Evolutionary conservation across 805 yeast genomes (phyloP), one percentile per base, ranked within the genome.

Genomic region (Kodamaea hsintzibuensis): DNA sequence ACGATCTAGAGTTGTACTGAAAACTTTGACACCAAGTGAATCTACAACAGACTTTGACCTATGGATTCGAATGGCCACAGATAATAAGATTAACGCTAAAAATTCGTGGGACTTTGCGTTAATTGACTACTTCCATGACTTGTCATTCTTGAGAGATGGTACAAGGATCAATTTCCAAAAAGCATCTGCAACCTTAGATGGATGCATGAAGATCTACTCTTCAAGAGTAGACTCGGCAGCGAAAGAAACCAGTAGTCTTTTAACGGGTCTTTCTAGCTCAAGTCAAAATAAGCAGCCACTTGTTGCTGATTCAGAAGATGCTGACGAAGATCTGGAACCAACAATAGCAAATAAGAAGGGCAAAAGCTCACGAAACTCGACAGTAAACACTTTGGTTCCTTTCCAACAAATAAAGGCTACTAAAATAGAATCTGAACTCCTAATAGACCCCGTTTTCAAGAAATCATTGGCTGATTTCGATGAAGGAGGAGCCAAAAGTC

Each of bases 191-290:
- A 90, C 98, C 0, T 74, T 93, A 18, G 98, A 92, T 63, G 98
- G 98, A 0, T 92, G 98, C 75, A 93, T 92, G 35, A 91, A 91
- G 72, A 90, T 93, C 51, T 93, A 93, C 66, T 83, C 92, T 10
- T 88, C 96, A 13, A 81, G 98, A 62, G 91, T 93, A 18, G 98
- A 92, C 63, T 88, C 96, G 0, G 96, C 91, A 0, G 96, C 92
- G 4, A 85, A 88, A 7, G 98, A 92, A 62, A 91, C 98, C 0
- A 96, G 96, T 1, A 84, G 85, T 61, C 74, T 93, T 53, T 70
- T 91, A 37, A 87, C 89, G 68, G 44, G 44, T 5, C 44, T 40
- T 40, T 40, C 42, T 3, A 96, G 96, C 18, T 42, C 30, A 13
- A 5, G 39, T 33, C 38, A 44, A 44, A 22, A 19, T 16, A 60